Conservation (phyloP, 768 basidiomycete genomes). For the Pleurotus pulmonarius region DNA sequence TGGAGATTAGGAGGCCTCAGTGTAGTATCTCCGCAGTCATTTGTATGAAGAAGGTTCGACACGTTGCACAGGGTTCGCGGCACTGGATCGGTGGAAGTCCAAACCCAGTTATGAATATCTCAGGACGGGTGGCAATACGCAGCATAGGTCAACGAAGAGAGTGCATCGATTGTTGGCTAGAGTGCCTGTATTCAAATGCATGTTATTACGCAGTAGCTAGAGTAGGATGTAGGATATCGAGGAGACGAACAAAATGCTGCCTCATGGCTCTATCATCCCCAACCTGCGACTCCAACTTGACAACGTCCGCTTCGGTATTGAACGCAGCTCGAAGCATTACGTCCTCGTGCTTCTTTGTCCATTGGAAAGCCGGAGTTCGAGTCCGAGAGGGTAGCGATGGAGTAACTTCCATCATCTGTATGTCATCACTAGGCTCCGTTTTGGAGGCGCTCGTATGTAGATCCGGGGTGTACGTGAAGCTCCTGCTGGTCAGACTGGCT, state of each 20-base stretch:
- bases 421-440: neutral
- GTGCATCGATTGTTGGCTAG: too few species aligned
- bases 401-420: neutral
- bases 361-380: neutral
- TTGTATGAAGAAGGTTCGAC: neutral
- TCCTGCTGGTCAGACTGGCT: slow-evolving; percentile 18
- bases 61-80: neutral
- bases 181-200: too few species aligned
- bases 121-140: too few species aligned
- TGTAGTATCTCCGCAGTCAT: slow-evolving; percentile 7
- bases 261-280: neutral
- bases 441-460: neutral
- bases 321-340: neutral
- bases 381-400: too few species aligned
- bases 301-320: neutral
- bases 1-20: neutral
- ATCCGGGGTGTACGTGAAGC: neutral
- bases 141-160: too few species aligned
- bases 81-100: neutral
- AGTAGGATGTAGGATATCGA: neutral
- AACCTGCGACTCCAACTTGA: slow-evolving; percentile 1
- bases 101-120: too few species aligned
- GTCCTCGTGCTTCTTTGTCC: neutral
- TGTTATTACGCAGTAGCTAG: neutral
- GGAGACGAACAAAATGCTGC: neutral